Conservation (phyloP, 2,329 filamentous ascomycete genomes). For the Aureobasidium sp. region DNA sequence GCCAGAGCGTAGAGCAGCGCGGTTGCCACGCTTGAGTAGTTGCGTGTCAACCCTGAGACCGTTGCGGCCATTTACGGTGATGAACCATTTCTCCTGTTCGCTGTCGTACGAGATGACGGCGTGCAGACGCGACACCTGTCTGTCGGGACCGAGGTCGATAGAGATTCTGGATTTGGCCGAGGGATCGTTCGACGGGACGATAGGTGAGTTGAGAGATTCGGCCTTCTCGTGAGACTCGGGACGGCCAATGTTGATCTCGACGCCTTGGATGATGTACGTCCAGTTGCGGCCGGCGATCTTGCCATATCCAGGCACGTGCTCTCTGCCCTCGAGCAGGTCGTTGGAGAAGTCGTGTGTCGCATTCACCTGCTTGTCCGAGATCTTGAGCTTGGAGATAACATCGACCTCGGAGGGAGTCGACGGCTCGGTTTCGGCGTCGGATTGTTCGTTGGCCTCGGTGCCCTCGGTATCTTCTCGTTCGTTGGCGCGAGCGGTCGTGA, state of each 20-base stretch:
- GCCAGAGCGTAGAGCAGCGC: slow-evolving; percentile 66
- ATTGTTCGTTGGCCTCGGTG: slow-evolving; percentile 29
- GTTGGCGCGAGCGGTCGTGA: slow-evolving; percentile 23
- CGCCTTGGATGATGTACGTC: slow-evolving; percentile 73
- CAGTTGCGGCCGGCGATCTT: slow-evolving; percentile 76
- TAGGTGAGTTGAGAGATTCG: slow-evolving; percentile 16
- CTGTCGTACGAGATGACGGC: slow-evolving; percentile 41
- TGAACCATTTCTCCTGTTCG: slow-evolving; percentile 58
- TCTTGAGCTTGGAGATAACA: slow-evolving; percentile 33
- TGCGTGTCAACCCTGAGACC: slow-evolving; percentile 75
- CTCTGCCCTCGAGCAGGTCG: slow-evolving; percentile 37
- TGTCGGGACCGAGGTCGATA: slow-evolving; percentile 64
- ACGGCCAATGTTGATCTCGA: slow-evolving; percentile 69
- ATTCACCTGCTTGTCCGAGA: slow-evolving; percentile 44
- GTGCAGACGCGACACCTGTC: slow-evolving; percentile 42
- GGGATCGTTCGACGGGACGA: slow-evolving; percentile 19
- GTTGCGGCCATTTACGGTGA: slow-evolving; percentile 85
- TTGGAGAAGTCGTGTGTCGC: slow-evolving; percentile 49
- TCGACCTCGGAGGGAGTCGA: slow-evolving; percentile 34
- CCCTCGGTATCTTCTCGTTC: slow-evolving; percentile 30
- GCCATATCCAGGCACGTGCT: slow-evolving; percentile 57
- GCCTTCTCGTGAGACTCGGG: slow-evolving; percentile 33
- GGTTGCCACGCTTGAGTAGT: slow-evolving; percentile 57
- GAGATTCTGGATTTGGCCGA: slow-evolving; percentile 50
- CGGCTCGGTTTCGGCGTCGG: slow-evolving; percentile 29